Conservation (phyloP, 495 filamentous ascomycete genomes). For the Penicillium cataractarum region DNA sequence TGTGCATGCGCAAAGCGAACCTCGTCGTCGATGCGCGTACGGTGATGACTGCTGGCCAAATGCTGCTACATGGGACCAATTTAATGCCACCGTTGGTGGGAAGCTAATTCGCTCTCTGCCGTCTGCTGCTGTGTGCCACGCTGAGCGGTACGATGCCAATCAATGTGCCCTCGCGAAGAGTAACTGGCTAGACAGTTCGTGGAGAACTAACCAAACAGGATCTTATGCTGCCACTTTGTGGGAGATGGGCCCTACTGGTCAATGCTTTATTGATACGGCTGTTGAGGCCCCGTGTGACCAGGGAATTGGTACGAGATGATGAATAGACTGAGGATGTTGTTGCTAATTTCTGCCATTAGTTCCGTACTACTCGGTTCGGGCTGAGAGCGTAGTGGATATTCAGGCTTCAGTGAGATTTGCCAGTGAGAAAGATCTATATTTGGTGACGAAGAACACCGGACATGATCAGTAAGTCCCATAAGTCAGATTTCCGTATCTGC, state of each 20-base stretch:
- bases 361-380: not conserved
- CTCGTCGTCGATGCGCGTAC: not conserved
- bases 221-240: not conserved
- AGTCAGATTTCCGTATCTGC: not conserved
- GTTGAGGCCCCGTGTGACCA: not conserved
- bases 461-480: not conserved
- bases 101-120: not conserved
- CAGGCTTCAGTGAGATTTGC: not conserved
- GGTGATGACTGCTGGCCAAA: not conserved
- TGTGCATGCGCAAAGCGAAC: not conserved
- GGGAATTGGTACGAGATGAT: not conserved
- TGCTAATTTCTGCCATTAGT: not conserved
- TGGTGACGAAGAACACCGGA: not conserved
- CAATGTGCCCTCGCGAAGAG: not conserved
- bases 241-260: constrained; percentile 1
- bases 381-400: not conserved
- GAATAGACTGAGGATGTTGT: not conserved
- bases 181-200: not conserved
- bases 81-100: not conserved
- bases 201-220: not conserved
- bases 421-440: not conserved
- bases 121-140: not conserved
- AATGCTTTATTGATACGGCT: not conserved
- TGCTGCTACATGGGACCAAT: not conserved
- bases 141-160: not conserved